Evolutionary conservation across 2,329 filamentous ascomycete species (phyloP), one percentile per base, ranked within the genome.

Genomic region (Talaromyces sp.): DNA sequence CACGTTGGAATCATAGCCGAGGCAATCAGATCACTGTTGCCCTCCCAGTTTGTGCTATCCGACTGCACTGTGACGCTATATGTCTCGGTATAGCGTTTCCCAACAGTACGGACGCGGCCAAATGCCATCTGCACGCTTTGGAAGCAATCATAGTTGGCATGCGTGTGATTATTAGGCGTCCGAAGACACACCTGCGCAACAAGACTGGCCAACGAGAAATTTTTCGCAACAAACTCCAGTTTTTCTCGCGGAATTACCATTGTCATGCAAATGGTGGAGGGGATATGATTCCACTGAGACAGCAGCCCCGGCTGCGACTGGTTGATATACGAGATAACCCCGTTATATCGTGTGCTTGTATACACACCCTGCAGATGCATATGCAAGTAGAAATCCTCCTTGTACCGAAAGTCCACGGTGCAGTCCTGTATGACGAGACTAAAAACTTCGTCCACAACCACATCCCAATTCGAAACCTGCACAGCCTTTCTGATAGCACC

Each of bases 401-500:
- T 36, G 27, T 56, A 56, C n/a, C 31, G 28, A 27, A 33, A 3
- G 9, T 56, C 34, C 14, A 56, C 27, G 7, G 54, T 40, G 12
- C 31, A 31, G 31, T 42, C 31, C 10, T 40, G 10, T 31, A 1
- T 27, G 0, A 56, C 7, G 2, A 23, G 14, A 40, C 4, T 1
- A 5, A 36, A 12, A 9, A 56, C 7, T 4, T 56, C 31, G 5
- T 56, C 18, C 2, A 56, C 14, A 16, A 56, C 18, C 31, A n/a
- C 34, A 4, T 40, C 31, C 54, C 54, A 70, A 18, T 66, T 62
- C 3, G 23, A 30, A 14, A 61, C 63, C 6, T 56, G 33, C n/a
- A 69, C 62, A 16, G 42, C 66, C n/a, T 59, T 60, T 55, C 68
- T 69, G 23, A 72, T 59, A 16, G 69, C 57, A 4, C 59, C 44